These are phyloP conservation scores for Triglochin maritima DNA, from an alignment of 106 monocot genomes.

Conservation along the genomic window DNA sequence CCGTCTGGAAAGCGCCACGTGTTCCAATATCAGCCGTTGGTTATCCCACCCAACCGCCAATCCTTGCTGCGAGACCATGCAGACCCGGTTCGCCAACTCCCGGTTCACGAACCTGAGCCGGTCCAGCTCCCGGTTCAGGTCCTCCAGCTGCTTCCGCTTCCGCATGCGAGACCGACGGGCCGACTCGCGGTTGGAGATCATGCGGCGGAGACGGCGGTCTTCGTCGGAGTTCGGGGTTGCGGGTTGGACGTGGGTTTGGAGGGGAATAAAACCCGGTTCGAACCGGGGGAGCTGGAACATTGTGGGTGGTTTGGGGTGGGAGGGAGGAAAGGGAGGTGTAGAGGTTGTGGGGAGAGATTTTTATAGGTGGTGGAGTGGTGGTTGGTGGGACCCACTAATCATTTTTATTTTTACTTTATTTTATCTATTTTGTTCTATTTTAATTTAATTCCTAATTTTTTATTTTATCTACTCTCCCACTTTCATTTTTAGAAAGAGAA, in stretches of 20 bases:
- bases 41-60: constrained; percentile 5
- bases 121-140: constrained; percentile 1
- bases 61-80: not conserved
- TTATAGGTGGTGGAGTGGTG: not conserved
- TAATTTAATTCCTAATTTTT: too few species aligned
- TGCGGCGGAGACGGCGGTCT: constrained; percentile 3
- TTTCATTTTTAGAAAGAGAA: too few species aligned
- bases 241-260: not conserved
- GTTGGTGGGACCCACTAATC: not conserved
- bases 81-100: constrained; percentile 8
- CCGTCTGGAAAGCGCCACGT: not conserved
- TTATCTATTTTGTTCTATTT: too few species aligned
- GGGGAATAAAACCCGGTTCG: not conserved
- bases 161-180: constrained; percentile 23
- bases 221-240: not conserved
- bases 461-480: too few species aligned
- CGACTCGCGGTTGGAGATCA: constrained; percentile 21
- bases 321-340: not conserved
- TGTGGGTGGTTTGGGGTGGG: not conserved
- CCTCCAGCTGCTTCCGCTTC: constrained; percentile 19
- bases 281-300: not conserved
- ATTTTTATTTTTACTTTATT: too few species aligned
- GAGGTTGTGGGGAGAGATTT: not conserved
- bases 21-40: constrained; percentile 7
- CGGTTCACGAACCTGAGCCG: constrained; percentile 10